A percentile compares a stretch with the other conserved stretches of the same genome.
phyloP scores from a whole-genome alignment of 306 rosid genomes.

The Parietaria judaica region DNA sequence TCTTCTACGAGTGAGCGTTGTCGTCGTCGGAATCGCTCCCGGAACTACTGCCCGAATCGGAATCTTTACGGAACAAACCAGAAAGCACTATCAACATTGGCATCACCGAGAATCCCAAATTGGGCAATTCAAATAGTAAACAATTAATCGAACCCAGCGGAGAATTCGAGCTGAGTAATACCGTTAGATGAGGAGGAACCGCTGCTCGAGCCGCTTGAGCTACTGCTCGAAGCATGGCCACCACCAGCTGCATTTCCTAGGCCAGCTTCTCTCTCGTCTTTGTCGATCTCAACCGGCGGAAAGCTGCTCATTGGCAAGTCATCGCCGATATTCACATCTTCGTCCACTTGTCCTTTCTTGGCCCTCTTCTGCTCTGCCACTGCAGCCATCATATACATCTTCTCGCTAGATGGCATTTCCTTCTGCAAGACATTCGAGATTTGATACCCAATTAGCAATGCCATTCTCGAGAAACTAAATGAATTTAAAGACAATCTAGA shows the following conservation, averaged over 20 bases:
- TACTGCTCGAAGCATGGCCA: conserved; percentile 56
- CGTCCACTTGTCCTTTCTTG: conserved; percentile 77
- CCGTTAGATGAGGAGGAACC: conserved; percentile 95
- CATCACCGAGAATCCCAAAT: neutral
- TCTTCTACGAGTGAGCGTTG: conserved; percentile 45
- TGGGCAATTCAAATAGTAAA: neutral
- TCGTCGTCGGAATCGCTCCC: conserved; percentile 89
- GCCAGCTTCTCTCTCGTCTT: conserved; percentile 37
- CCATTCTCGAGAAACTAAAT: neutral
- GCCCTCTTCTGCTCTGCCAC: conserved; percentile 47
- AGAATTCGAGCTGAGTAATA: conserved; percentile 24
- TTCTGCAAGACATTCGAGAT: conserved; percentile 4
- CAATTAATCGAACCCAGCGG: neutral
- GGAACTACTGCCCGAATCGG: conserved; percentile 85
- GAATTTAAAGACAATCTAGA: neutral
- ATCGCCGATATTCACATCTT: conserved; percentile 93
- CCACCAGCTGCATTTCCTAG: neutral
- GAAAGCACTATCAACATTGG: neutral
- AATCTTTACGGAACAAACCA: conserved; percentile 38
- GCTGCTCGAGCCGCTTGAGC: conserved; percentile 79
- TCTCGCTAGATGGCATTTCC: conserved; percentile 44
- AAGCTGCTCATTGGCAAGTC: conserved; percentile 76
- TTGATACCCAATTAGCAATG: neutral
- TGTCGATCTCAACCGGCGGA: conserved; percentile 92
- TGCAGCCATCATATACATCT: conserved; percentile 18